Percentiles rank a stretch among this genome's conserved stretches.
phyloP scores from a whole-genome alignment of 805 yeast species.

The Kazachstania africana region DNA sequence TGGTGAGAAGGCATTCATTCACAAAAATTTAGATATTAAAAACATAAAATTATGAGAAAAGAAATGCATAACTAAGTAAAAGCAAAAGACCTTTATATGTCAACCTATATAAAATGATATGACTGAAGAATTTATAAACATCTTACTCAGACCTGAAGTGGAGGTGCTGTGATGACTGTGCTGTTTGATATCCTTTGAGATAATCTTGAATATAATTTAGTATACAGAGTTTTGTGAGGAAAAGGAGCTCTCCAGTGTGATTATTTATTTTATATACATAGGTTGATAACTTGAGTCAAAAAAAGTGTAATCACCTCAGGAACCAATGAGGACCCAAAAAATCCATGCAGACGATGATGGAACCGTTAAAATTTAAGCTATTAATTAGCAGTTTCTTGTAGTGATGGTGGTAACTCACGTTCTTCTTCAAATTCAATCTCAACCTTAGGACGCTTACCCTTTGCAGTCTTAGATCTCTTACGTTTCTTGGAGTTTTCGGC shows the following conservation, averaged over 20 bases:
- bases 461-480: conserved; percentile 27
- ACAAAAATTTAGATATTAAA: conserved; percentile 43
- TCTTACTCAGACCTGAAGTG: not conserved
- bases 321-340: too few species aligned
- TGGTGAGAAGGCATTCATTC: conserved; percentile 67
- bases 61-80: too few species aligned
- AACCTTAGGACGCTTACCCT: conserved; percentile 54
- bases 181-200: too few species aligned
- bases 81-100: not conserved
- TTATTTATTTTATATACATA: too few species aligned
- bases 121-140: not conserved
- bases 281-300: too few species aligned
- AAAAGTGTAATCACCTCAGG: too few species aligned
- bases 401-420: conserved; percentile 24
- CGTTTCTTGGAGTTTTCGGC: conserved; percentile 29
- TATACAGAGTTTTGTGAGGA: too few species aligned
- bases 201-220: not conserved
- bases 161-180: not conserved
- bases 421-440: conserved; percentile 83
- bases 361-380: too few species aligned
- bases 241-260: too few species aligned
- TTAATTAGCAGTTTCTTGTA: conserved; percentile 21
- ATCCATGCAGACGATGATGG: too few species aligned
- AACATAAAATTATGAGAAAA: conserved; percentile 18
- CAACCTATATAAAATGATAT: not conserved